Percentiles rank a stretch among this genome's conserved stretches.
Conservation (phyloP, 768 basidiomycete genomes). For the Agrocybe pediades region DNA sequence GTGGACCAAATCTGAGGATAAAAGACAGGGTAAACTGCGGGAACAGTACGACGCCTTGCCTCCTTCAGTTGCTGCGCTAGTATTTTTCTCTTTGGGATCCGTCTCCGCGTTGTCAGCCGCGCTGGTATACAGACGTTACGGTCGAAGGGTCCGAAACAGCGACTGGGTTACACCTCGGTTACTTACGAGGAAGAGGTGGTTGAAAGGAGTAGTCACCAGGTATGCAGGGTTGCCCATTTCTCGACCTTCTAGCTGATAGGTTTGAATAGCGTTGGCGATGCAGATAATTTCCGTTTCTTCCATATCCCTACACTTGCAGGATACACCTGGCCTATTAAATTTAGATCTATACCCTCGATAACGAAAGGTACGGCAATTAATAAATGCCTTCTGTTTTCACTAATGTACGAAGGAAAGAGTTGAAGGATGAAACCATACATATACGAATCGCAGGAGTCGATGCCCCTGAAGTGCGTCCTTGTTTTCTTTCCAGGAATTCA, state of each 20-base stretch:
- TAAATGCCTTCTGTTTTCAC: neutral
- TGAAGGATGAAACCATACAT: slow-evolving; percentile 82
- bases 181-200: slow-evolving; percentile 60
- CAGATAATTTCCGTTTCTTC: slow-evolving; percentile 86
- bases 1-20: slow-evolving; percentile 11
- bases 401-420: slow-evolving; percentile 40
- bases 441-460: slow-evolving; percentile 91
- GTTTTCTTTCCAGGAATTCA: neutral
- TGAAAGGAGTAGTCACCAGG: slow-evolving; percentile 84
- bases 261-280: slow-evolving; percentile 71
- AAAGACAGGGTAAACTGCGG: slow-evolving; percentile 6
- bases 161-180: slow-evolving; percentile 73
- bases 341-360: slow-evolving; percentile 61
- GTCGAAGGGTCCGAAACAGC: slow-evolving; percentile 59
- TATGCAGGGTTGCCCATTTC: slow-evolving; percentile 28
- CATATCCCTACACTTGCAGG: slow-evolving; percentile 84
- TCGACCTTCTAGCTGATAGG: neutral
- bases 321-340: slow-evolving; percentile 65
- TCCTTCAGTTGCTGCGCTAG: slow-evolving; percentile 27
- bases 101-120: slow-evolving; percentile 33
- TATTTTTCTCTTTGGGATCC: slow-evolving; percentile 43
- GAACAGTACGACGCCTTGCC: slow-evolving; percentile 28
- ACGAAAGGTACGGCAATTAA: slow-evolving; percentile 48
- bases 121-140: slow-evolving; percentile 50
- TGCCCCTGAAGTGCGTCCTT: slow-evolving; percentile 75